These are phyloP conservation scores for Puccinia horiana DNA, from an alignment of 1,284 basidiomycete genomes.

Conservation along the genomic window DNA sequence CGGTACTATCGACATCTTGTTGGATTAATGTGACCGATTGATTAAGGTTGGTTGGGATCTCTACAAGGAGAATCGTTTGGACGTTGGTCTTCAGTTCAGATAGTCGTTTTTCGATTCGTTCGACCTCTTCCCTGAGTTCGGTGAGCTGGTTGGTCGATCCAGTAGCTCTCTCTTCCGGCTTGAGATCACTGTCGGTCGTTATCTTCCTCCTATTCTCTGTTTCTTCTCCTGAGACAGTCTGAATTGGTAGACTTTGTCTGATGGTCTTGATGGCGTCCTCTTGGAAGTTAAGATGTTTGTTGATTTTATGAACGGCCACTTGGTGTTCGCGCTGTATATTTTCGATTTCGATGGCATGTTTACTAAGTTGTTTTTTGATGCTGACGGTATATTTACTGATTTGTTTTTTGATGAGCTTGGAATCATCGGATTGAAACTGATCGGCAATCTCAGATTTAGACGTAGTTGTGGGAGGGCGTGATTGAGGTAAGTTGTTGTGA, in stretches of 20 bases:
- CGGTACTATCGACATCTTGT: neutral
- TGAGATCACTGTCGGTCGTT: neutral
- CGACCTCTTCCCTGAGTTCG: neutral
- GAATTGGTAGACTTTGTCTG: neutral
- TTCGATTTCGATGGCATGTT: constrained; percentile 5
- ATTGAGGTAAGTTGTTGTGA: neutral
- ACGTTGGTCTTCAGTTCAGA: neutral
- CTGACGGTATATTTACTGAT: no score
- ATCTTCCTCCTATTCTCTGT: neutral
- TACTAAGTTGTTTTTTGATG: no score
- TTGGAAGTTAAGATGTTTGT: neutral
- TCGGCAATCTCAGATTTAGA: no score
- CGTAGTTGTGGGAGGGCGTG: no score
- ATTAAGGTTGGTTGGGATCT: constrained; percentile 9
- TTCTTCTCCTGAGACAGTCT: neutral
- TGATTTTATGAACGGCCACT: neutral
- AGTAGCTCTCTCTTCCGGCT: neutral
- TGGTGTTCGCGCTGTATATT: neutral
- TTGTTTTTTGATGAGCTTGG: neutral
- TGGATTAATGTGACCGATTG: constrained; percentile 7
- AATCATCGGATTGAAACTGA: neutral
- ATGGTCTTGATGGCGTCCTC: neutral
- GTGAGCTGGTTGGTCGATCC: neutral
- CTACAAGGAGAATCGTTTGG: neutral
- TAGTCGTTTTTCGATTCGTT: neutral